Base-by-base conservation (phyloP, 768 basidiomycete species). In the Termitomyces sp. region DNA sequence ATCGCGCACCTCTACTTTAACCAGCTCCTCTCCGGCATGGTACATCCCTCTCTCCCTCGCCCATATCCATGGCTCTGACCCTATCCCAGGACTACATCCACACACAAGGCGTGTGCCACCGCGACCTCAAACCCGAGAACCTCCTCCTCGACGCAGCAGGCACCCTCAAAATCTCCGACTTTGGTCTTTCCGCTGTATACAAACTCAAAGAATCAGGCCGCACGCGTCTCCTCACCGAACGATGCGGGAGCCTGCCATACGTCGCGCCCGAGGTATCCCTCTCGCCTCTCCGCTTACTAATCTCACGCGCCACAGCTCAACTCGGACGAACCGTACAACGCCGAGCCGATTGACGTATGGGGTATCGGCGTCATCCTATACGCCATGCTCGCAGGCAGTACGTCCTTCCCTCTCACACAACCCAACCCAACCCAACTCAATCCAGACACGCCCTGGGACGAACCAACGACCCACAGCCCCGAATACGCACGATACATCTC, bases 91-190 rank as follows among this genome's bases (percentile, higher is more conserved):
- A 80, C 33, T 96, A 91, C 71, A 88, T 98, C 33, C 95, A 98
- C 67, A 70, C 68, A 8, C 85, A 93, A 74, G 97, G 97, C 2
- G 89, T 99, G 20, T 95, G 93, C 66, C 97, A 99, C 69, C 86
- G 97, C 39, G 97, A 99, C 66, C 80, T 99, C 56, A 99, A 99
- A 68, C 97, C 97, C 0, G 97, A 99, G 71, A 99, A 99, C 64
- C 70, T 98, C 18, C 82, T 99, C 3, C 81, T 99, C 0, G 89
- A 94, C 60, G 84, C 82, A 0, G 84, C 86, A 2, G 95, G 95
- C 52, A 78, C 84, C 6, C 85, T 99, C 63, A 98, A 98, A 70
- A 88, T 99, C 54, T 89, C 91, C 0, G 97, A 99, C 70, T 99
- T 98, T 70, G 97, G 97, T 0, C 80, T 99, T 1, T 93, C 92